Evolutionary conservation across 2,329 filamentous ascomycete genomes (phyloP).

Genomic region (Aureobasidium pullulans): DNA sequence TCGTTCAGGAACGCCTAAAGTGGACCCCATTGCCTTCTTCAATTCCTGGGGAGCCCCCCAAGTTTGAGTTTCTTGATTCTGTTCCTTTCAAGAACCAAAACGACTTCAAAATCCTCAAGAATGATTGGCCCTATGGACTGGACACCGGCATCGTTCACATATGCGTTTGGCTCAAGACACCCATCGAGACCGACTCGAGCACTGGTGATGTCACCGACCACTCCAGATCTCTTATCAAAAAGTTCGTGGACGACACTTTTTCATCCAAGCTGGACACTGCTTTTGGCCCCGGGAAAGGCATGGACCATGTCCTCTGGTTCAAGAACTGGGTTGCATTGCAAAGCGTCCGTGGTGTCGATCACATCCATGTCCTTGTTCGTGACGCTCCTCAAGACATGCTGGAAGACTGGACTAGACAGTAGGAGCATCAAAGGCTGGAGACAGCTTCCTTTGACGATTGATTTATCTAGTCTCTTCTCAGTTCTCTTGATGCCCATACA

Average conservation of each 20-base stretch:
- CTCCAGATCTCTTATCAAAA: slow-evolving; percentile 40
- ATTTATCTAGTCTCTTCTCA: not conserved
- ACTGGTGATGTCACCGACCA: slow-evolving; percentile 46
- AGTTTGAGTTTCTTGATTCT: slow-evolving; percentile 38
- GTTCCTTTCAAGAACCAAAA: slow-evolving; percentile 46
- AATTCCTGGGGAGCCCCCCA: slow-evolving; percentile 18
- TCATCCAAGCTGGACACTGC: slow-evolving; percentile 32
- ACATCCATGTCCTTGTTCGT: slow-evolving; percentile 48
- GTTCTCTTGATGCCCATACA: not conserved
- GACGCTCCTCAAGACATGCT: slow-evolving; percentile 35
- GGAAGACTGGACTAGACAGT: slow-evolving; percentile 21
- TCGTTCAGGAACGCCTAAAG: slow-evolving; percentile 47
- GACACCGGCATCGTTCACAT: slow-evolving; percentile 48
- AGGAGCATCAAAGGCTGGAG: not conserved
- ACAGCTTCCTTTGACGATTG: not conserved
- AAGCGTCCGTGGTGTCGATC: slow-evolving; percentile 52
- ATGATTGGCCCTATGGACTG: slow-evolving; percentile 59
- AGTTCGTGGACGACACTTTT: slow-evolving; percentile 45
- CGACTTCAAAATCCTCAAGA: slow-evolving; percentile 52
- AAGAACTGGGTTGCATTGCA: slow-evolving; percentile 57
- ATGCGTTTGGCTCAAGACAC: slow-evolving; percentile 50
- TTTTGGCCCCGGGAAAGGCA: slow-evolving; percentile 22
- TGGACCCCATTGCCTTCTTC: slow-evolving; percentile 36
- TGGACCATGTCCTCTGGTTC: slow-evolving; percentile 53
- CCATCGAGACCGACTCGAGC: slow-evolving; percentile 38